Evolutionary conservation across 441 rosid species (phyloP).

Genomic region (Monsonia emarginata): DNA sequence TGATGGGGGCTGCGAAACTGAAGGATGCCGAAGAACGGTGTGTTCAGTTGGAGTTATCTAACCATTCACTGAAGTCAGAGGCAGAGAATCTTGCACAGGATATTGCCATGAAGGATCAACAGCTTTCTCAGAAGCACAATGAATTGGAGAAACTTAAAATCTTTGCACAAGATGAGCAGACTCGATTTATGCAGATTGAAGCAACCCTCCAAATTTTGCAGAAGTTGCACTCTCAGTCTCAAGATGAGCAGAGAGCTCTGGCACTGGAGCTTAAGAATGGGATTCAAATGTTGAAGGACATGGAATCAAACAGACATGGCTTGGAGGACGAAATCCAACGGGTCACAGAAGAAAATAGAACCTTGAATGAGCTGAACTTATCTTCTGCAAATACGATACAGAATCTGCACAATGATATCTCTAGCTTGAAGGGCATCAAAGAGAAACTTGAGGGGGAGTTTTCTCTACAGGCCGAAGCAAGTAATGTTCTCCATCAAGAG

Average conservation of each 20-base stretch:
- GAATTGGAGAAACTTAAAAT: constrained; percentile 57
- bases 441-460: constrained; percentile 49
- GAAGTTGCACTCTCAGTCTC: constrained; percentile 61
- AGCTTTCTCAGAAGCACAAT: constrained; percentile 51
- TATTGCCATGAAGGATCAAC: constrained; percentile 61
- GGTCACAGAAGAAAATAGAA: constrained; percentile 40
- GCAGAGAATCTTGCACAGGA: constrained; percentile 47
- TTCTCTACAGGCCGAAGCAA: constrained; percentile 32
- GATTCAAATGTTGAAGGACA: constrained; percentile 54
- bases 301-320: constrained; percentile 44
- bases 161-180: constrained; percentile 47
- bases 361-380: constrained; percentile 37
- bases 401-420: constrained; percentile 39
- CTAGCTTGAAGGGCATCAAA: constrained; percentile 44
- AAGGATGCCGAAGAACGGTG: constrained; percentile 54
- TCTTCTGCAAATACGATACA: constrained; percentile 38
- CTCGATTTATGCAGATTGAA: constrained; percentile 48
- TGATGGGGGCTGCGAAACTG: constrained; percentile 45
- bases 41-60: constrained; percentile 44
- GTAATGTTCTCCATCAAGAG: constrained; percentile 43
- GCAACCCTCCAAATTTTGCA: constrained; percentile 49
- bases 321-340: constrained; percentile 37
- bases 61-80: constrained; percentile 53
- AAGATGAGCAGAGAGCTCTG: constrained; percentile 48
- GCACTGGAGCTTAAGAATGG: constrained; percentile 39